phyloP scores from a whole-genome alignment of 768 basidiomycete genomes.

The Russula vinacea region DNA sequence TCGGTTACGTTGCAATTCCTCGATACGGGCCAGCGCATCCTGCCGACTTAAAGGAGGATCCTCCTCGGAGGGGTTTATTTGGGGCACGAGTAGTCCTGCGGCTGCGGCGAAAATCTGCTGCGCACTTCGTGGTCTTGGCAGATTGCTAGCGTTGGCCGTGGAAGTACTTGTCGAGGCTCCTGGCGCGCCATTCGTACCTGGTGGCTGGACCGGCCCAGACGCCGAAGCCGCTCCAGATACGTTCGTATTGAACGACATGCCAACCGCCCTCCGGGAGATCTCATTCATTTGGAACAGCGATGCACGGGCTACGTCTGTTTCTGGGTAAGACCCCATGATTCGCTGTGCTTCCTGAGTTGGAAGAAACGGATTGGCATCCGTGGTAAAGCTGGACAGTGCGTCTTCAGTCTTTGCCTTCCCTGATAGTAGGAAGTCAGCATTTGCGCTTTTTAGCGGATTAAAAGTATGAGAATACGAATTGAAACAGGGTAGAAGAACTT shows the following conservation, averaged over 20 bases:
- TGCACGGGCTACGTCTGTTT: conserved; percentile 61
- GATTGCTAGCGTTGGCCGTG: conserved; percentile 16
- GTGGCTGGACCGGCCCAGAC: conserved; percentile 29
- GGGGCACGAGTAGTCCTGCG: conserved; percentile 35
- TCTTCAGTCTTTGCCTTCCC: conserved; percentile 39
- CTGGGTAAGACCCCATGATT: conserved; percentile 48
- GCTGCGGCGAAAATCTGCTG: conserved; percentile 36
- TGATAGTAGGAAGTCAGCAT: conserved; percentile 30
- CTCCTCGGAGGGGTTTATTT: conserved; percentile 26
- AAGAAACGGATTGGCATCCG: conserved; percentile 50
- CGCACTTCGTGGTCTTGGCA: conserved; percentile 33
- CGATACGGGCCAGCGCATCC: conserved; percentile 52
- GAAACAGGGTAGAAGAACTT: conserved; percentile 33
- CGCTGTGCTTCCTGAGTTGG: conserved; percentile 56
- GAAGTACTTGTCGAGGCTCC: conserved; percentile 22
- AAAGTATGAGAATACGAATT: conserved; percentile 37
- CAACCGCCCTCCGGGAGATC: conserved; percentile 59
- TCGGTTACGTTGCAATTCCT: conserved; percentile 45
- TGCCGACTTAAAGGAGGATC: conserved; percentile 39
- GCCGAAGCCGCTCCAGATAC: conserved; percentile 20
- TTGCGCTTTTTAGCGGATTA: conserved; percentile 31
- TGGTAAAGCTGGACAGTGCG: conserved; percentile 30
- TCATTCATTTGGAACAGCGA: conserved; percentile 78
- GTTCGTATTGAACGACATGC: conserved; percentile 38
- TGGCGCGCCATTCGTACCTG: conserved; percentile 22